Evolutionary conservation across 306 rosid species (phyloP).

Genomic region (Erythrophleum fordii): DNA sequence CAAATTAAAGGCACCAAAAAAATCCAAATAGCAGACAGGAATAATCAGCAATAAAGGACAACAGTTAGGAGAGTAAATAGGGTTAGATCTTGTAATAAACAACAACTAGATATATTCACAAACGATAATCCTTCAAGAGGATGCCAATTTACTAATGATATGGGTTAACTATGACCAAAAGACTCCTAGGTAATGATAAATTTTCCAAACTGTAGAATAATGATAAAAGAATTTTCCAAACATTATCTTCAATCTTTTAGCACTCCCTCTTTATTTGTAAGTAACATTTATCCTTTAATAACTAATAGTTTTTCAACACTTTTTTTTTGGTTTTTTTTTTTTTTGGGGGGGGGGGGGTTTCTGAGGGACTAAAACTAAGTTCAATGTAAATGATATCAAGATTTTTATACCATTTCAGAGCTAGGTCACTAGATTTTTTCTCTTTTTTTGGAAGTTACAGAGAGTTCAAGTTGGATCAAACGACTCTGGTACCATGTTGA

Average conservation of each 20-base stretch:
- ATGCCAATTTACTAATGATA: neutral
- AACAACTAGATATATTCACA: too few species aligned
- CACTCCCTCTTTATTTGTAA: neutral
- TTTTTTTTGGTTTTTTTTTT: neutral
- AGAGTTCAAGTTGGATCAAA: neutral
- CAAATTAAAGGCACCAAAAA: too few species aligned
- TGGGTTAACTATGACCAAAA: neutral
- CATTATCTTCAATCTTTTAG: neutral
- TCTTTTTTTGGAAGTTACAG: neutral
- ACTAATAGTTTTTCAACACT: neutral
- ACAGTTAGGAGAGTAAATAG: too few species aligned
- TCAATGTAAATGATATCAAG: neutral
- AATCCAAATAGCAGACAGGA: too few species aligned
- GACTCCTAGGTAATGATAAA: neutral
- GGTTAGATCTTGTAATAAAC: too few species aligned
- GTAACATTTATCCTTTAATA: neutral
- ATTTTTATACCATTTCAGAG: too few species aligned
- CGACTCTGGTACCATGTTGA: neutral
- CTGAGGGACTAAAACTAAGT: neutral
- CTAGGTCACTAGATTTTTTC: neutral
- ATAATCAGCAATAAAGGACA: too few species aligned
- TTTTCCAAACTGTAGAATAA: neutral
- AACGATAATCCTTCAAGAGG: neutral
- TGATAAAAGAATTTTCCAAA: too few species aligned
- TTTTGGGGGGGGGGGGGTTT: too few species aligned